Conservation (phyloP, 192 early-diverging fungal species). For the Entrophospora sp. region DNA sequence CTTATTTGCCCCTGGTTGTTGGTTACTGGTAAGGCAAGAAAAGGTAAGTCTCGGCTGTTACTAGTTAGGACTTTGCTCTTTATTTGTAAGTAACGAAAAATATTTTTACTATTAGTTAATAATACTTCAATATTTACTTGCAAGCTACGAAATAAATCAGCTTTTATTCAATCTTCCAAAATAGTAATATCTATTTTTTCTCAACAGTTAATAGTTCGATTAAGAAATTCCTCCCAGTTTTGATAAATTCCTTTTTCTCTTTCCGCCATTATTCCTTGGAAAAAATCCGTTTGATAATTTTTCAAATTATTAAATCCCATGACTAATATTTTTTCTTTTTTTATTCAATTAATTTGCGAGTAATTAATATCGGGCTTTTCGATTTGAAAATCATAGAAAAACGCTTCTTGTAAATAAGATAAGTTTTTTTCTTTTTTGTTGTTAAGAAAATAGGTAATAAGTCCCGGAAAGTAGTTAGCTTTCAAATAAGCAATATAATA, state of each 20-base stretch:
- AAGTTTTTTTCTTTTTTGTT: background rate
- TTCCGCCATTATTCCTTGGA: background rate
- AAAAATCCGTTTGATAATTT: background rate
- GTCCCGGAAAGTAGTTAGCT: background rate
- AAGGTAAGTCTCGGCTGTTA: background rate
- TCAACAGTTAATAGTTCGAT: background rate
- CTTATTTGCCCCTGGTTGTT: background rate
- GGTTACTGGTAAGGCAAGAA: background rate
- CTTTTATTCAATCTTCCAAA: background rate
- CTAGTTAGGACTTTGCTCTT: background rate
- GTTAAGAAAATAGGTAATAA: background rate
- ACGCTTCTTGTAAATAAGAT: background rate
- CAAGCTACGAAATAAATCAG: background rate
- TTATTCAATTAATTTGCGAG: background rate
- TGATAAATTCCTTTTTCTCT: slow-evolving; percentile 3
- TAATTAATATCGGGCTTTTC: background rate
- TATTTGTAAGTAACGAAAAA: background rate
- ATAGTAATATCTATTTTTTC: background rate
- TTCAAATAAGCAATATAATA: slow-evolving; percentile 2
- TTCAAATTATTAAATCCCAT: slow-evolving; percentile 6
- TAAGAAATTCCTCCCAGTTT: background rate
- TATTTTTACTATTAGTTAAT: background rate
- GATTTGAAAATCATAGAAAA: slow-evolving; percentile 5
- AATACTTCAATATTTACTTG: background rate
- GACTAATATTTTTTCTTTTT: background rate